phyloP scores from a whole-genome alignment of 768 basidiomycete genomes.

The Podaxis carcinomalis region DNA sequence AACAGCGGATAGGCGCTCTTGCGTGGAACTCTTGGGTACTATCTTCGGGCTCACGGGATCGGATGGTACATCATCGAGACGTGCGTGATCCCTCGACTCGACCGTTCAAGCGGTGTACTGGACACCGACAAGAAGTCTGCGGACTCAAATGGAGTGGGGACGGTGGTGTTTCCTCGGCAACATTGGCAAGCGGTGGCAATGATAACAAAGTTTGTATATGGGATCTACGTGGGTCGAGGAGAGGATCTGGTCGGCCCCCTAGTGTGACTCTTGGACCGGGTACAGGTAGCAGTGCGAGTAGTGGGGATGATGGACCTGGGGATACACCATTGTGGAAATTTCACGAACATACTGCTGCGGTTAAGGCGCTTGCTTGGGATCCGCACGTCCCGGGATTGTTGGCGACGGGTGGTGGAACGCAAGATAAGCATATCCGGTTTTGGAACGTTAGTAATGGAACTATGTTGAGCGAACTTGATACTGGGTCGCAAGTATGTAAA shows the following conservation, averaged over 20 bases:
- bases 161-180: conserved; percentile 36
- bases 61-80: conserved; percentile 88
- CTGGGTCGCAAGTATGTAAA: conserved; percentile 83
- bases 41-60: conserved; percentile 88
- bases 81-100: conserved; percentile 65
- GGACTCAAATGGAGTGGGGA: conserved; percentile 87
- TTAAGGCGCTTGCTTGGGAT: conserved; percentile 98
- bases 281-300: conserved; percentile 14
- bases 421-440: conserved; percentile 96
- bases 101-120: conserved; percentile 69
- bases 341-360: conserved; percentile 94
- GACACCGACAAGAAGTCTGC: conserved; percentile 92
- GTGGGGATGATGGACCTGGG: conserved; percentile 24
- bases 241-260: conserved; percentile 27
- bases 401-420: conserved; percentile 97
- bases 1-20: conserved; percentile 86
- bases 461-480: conserved; percentile 85
- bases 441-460: conserved; percentile 92
- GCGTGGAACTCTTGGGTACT: conserved; percentile 91
- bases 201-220: conserved; percentile 99
- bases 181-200: conserved; percentile 91
- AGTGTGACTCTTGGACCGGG: conserved; percentile 20
- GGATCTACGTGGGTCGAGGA: conserved; percentile 73
- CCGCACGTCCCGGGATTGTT: conserved; percentile 89
- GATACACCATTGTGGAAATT: conserved; percentile 88